phyloP scores from a whole-genome alignment of 345 rosid genomes.

The Eucalyptus victrix region DNA sequence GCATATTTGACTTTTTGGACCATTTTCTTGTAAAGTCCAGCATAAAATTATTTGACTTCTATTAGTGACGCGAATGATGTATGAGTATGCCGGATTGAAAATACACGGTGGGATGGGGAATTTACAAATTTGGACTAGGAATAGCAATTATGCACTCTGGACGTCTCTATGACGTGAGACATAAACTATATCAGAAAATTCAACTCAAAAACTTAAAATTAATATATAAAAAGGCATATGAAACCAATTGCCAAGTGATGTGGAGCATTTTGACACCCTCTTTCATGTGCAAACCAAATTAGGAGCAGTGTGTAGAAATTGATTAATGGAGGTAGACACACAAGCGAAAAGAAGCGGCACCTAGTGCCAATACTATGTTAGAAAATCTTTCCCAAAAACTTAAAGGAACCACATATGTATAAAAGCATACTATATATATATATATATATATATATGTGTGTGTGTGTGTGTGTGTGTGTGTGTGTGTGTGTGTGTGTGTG shows the following conservation, averaged over 20 bases:
- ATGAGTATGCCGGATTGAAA: neutral
- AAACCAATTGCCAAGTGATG: neutral
- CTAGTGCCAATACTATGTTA: neutral
- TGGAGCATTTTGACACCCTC: neutral
- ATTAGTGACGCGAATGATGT: neutral
- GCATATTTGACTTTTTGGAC: neutral
- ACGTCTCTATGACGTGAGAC: neutral
- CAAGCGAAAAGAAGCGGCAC: accelerated
- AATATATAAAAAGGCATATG: neutral
- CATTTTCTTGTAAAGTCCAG: neutral
- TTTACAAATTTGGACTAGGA: neutral
- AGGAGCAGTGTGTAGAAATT: neutral
- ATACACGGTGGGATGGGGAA: neutral
- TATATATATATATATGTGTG: no score
- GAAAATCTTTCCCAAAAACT: neutral
- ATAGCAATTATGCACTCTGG: neutral
- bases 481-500: no score
- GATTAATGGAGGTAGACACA: neutral
- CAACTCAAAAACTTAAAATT: neutral
- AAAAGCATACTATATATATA: neutral
- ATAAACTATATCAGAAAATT: neutral
- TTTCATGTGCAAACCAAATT: neutral
- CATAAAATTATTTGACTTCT: neutral
- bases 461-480: no score
- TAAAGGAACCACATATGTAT: neutral